phyloP scores from a whole-genome alignment of 345 rosid genomes.

The Sisymbrium irio region DNA sequence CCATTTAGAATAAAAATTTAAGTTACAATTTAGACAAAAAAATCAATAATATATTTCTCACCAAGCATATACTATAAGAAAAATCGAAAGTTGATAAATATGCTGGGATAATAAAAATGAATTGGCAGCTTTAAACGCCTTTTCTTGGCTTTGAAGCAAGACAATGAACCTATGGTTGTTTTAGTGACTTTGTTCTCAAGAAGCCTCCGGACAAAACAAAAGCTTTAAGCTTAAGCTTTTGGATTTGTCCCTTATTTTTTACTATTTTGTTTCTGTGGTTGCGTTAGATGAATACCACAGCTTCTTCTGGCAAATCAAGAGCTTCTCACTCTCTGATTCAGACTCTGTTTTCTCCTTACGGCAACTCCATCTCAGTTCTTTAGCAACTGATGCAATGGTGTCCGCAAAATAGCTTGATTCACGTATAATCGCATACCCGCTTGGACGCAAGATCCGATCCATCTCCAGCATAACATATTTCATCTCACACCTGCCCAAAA shows the following conservation, averaged over 20 bases:
- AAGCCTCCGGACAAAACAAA: slow-evolving; percentile 4
- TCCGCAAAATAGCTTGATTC: slow-evolving; percentile 79
- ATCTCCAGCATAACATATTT: slow-evolving; percentile 85
- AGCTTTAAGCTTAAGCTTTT: slow-evolving; percentile 30
- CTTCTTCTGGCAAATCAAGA: slow-evolving; percentile 85
- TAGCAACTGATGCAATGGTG: slow-evolving; percentile 58
- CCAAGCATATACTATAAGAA: slow-evolving; percentile 29
- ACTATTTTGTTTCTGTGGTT: slow-evolving; percentile 12
- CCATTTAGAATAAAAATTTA: background rate
- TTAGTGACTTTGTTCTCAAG: slow-evolving; percentile 24
- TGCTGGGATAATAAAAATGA: slow-evolving; percentile 27
- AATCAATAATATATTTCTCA: slow-evolving; percentile 18
- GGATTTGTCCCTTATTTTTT: background rate
- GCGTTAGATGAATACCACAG: slow-evolving; percentile 68
- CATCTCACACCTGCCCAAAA: slow-evolving; percentile 73
- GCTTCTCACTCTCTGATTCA: slow-evolving; percentile 62
- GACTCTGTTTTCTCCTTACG: slow-evolving; percentile 68
- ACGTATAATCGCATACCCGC: slow-evolving; percentile 65
- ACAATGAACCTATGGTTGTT: slow-evolving; percentile 12
- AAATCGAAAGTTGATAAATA: slow-evolving; percentile 20
- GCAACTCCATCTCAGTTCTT: slow-evolving; percentile 88
- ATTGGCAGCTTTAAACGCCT: slow-evolving; percentile 24
- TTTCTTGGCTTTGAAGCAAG: slow-evolving; percentile 29
- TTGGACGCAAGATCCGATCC: slow-evolving; percentile 86
- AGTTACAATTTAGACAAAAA: slow-evolving; percentile 5